Evolutionary conservation across 2,329 filamentous ascomycete species (phyloP).

Genomic region (Microascus cirrosus): DNA sequence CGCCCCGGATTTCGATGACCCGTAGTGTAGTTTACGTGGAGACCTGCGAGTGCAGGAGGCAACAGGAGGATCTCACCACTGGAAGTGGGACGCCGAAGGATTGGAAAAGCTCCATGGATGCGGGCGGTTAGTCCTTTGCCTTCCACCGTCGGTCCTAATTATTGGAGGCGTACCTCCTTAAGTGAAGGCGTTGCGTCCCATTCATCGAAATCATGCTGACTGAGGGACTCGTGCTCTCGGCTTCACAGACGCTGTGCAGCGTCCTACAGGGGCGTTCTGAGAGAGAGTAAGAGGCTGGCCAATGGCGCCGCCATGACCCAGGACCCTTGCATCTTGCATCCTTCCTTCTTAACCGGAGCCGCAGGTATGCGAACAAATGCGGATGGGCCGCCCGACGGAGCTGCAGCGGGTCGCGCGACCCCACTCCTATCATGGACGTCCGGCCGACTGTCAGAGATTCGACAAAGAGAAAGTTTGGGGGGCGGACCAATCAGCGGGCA

Average conservation of each 20-base stretch:
- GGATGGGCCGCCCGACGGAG: neutral
- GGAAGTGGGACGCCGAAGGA: no score
- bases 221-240: neutral
- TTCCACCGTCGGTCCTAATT: no score
- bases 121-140: no score
- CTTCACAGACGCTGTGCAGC: neutral
- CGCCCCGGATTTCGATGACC: neutral
- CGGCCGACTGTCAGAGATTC: conserved; percentile 19
- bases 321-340: conserved; percentile 2
- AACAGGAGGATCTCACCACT: no score
- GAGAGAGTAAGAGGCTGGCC: neutral
- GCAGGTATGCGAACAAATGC: neutral
- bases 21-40: neutral
- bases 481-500: conserved; percentile 1
- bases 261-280: neutral
- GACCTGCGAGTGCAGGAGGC: no score
- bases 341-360: neutral
- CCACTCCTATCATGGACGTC: neutral
- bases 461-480: conserved; percentile 12
- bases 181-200: no score
- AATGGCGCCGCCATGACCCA: neutral
- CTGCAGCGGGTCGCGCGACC: neutral
- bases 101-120: no score
- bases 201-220: no score
- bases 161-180: no score